A percentile compares a stretch with the other conserved stretches of the same genome.
Evolutionary conservation across 2,329 filamentous ascomycete species (phyloP).

Genomic region (Daldinia eschscholtzii): DNA sequence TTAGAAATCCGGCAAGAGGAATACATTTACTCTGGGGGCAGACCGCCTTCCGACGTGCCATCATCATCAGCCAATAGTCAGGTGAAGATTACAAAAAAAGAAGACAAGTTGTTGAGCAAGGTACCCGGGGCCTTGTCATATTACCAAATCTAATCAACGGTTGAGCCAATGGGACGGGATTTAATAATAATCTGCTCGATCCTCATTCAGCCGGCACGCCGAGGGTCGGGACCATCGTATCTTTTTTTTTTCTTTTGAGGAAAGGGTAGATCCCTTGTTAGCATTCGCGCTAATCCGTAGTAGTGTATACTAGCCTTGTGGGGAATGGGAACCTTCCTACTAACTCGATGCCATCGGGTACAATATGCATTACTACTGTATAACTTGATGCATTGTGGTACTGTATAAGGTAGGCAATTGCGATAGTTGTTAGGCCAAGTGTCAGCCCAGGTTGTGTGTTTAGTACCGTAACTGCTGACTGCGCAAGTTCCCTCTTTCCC

Average conservation of each 20-base stretch:
- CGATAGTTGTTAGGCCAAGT: too few species aligned
- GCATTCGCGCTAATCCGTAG: conserved; percentile 17
- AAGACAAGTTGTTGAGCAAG: conserved; percentile 9
- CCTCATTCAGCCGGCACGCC: conserved; percentile 44
- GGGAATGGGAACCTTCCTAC: conserved; percentile 14
- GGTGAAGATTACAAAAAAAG: conserved; percentile 40
- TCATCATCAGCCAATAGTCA: conserved; percentile 38
- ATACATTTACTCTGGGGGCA: conserved; percentile 11
- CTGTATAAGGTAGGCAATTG: conserved; percentile 5
- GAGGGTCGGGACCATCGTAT: conserved; percentile 37
- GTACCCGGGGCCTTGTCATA: conserved; percentile 19
- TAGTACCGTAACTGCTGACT: conserved; percentile 19
- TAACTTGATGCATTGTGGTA: not conserved
- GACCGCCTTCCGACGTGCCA: conserved; percentile 38
- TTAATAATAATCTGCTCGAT: conserved; percentile 46
- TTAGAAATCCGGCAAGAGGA: conserved; percentile 13
- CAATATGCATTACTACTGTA: not conserved
- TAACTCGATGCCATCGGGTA: not conserved
- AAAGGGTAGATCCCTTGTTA: conserved; percentile 34
- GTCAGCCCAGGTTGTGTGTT: too few species aligned
- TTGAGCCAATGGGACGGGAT: conserved; percentile 37
- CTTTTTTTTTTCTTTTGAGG: conserved; percentile 13
- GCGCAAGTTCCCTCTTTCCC: not conserved
- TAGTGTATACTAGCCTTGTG: conserved; percentile 32
- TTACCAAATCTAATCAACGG: conserved; percentile 40